phyloP scores from a whole-genome alignment of 2,329 filamentous ascomycete species.

The Pezicula radicicola region DNA sequence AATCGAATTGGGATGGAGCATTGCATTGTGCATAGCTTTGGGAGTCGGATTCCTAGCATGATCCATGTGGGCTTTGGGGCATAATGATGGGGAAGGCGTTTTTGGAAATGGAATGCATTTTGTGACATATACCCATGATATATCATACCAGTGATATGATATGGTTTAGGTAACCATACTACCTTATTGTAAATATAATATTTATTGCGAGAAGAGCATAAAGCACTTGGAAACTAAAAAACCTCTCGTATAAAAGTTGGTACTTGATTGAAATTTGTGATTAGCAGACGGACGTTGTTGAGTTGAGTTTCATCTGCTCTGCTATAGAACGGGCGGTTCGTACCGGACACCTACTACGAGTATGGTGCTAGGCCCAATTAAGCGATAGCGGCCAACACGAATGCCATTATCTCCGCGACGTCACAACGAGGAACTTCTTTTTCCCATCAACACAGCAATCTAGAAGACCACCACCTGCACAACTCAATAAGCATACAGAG shows the following conservation, averaged over 20 bases:
- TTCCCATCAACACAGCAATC: neutral
- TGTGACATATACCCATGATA: constrained; percentile 12
- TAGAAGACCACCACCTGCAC: constrained; percentile 5
- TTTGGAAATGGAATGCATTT: constrained; percentile 1
- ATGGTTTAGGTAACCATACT: neutral
- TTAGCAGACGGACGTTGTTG: too few relatives aligned
- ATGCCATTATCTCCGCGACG: neutral
- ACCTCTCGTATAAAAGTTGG: too few relatives aligned
- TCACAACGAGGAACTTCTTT: neutral
- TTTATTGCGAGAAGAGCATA: too few relatives aligned
- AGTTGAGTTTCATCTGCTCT: too few relatives aligned
- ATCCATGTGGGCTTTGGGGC: constrained; percentile 1
- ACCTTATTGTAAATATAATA: neutral
- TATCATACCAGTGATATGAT: neutral
- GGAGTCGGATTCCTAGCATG: constrained; percentile 11
- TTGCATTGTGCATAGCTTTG: constrained; percentile 8
- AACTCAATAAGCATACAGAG: constrained; percentile 10
- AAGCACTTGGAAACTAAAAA: too few relatives aligned
- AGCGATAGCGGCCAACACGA: neutral
- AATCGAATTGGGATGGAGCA: constrained; percentile 4
- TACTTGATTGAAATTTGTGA: too few relatives aligned
- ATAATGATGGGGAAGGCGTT: neutral
- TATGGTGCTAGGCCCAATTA: neutral
- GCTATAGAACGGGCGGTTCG: neutral
- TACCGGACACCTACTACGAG: neutral